Base-by-base conservation (phyloP, 1,284 basidiomycete species). In the Singerocomus inundabilis region DNA sequence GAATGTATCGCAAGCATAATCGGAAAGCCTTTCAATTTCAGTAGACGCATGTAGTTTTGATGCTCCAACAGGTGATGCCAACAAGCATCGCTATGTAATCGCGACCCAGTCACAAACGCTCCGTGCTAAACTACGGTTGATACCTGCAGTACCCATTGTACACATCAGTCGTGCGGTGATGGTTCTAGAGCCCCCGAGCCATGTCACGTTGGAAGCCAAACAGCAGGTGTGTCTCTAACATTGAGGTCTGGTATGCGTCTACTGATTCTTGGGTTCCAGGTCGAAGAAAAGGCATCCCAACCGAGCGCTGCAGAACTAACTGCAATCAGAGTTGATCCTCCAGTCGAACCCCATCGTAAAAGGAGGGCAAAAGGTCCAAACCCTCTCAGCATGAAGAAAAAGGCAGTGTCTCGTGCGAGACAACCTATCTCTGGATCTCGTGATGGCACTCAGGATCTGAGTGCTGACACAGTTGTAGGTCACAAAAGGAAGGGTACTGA, bases 311-410 rank as follows among this genome's bases (percentile, higher is more conserved):
- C 77, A 15, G 80, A 84, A 49, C 60, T 74, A 35, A 67, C 73
- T 4, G 57, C 76, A 9, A 67, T 79, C 1, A 48, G 35, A 38
- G 53, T 70, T 16, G 64, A 72, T 13, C 57, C 59, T 5, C 55
- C 71, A 1, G 51, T 58, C 13, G 73, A 77, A 51, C 72, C 68
- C 35, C 65, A 68, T n/a, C 85, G 81, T 65, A 87, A 82, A 66
- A 81, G 77, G 57, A 86, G 79, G 61, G 84, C 87, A 0, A 95
- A 93, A 65, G 91, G 79, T 0, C 93, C 95, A 0, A 99, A 99
- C 72, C 93, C 96, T 13, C 77, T 99, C 5, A 94, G 92, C 53
- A 74, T 95, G 33, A 94, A 91, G 75, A 98, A 93, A 77, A 93
- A 93, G 73, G 87, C 67, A 49, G 44, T 29, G 6, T 40, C 45